Percentiles rank a stretch among this genome's conserved stretches.
Evolutionary conservation across 257 asterid species (phyloP).

Genomic region (Salvia splendens): DNA sequence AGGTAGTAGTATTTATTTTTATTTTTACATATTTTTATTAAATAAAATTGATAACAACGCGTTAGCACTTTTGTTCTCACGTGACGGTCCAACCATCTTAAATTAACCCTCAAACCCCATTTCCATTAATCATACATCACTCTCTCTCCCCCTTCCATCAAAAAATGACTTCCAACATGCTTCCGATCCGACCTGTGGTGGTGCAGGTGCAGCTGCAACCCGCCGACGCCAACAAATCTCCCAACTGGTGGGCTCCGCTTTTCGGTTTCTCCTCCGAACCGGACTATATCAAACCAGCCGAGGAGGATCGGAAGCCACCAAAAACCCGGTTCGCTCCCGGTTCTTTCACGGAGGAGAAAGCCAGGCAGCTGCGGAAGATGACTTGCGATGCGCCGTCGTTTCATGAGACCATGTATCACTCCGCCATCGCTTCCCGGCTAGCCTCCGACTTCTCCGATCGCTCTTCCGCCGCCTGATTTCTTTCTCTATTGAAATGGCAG

Average conservation of each 20-base stretch:
- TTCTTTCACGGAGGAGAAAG: conserved; percentile 67
- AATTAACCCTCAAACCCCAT: no score
- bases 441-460: conserved; percentile 60
- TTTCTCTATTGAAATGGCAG: conserved; percentile 5
- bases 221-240: conserved; percentile 34
- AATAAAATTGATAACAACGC: no score
- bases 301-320: conserved; percentile 3
- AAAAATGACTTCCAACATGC: conserved; percentile 39
- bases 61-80: no score
- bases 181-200: conserved; percentile 39
- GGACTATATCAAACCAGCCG: conserved; percentile 43
- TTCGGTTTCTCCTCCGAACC: conserved; percentile 66
- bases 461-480: conserved; percentile 6
- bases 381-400: conserved; percentile 48
- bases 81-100: no score
- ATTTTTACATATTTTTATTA: no score
- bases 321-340: conserved; percentile 50
- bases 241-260: conserved; percentile 69
- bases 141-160: no score
- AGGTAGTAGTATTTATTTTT: no score
- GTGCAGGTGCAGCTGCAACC: conserved; percentile 12
- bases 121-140: no score
- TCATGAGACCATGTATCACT: conserved; percentile 72
- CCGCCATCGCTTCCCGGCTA: conserved; percentile 75
- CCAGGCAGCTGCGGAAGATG: conserved; percentile 60